Base-by-base conservation (phyloP, 305 asterid species). In the Solanum hybrid region DNA sequence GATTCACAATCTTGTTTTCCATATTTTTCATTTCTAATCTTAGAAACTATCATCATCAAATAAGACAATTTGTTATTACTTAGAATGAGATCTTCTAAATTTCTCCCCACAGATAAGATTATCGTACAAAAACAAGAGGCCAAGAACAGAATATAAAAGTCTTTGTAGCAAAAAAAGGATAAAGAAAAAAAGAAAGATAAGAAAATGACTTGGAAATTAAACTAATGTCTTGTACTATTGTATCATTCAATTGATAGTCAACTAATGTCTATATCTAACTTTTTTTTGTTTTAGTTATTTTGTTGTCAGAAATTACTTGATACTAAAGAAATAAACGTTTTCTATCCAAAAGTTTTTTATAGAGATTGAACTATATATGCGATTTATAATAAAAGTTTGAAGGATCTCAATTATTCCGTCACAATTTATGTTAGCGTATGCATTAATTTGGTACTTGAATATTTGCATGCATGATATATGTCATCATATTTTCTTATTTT, bases 11-110 rank as follows among this genome's bases (percentile, higher is more conserved):
- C 6, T 27, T 17, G 29, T 8, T 82, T 26, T 46, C 13, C 38
- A 27, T 42, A 16, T 82, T 82, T 35, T 82, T 27, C 73, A 29
- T 42, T 29, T 46, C 73, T 84, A 84, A 51, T 17, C 20, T 17
- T 84, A 17, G 40, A 29, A 84, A 29, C 69, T 5, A 46, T 84
- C 87, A 81, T 84, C 40, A 27, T 81, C 86, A 40, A 46, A 6
- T 84, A 8, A 84, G 73, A 84, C 40, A 17, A 82, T 24, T 46
- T 46, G 10, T 46, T 29, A 32, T 16, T 42, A 26, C 69, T 42
- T 40, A 27, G 87, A 82, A 29, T 46, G 20, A 17, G 20, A 82
- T 46, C 27, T 27, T 46, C 29, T 82, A 82, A 29, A 82, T 29
- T 46, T 46, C 40, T 17, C 40, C 5, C 34, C 72, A 27, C 11